Evolutionary conservation across 2,329 filamentous ascomycete species (phyloP).

Genomic region (Gaeumannomyces sp.): DNA sequence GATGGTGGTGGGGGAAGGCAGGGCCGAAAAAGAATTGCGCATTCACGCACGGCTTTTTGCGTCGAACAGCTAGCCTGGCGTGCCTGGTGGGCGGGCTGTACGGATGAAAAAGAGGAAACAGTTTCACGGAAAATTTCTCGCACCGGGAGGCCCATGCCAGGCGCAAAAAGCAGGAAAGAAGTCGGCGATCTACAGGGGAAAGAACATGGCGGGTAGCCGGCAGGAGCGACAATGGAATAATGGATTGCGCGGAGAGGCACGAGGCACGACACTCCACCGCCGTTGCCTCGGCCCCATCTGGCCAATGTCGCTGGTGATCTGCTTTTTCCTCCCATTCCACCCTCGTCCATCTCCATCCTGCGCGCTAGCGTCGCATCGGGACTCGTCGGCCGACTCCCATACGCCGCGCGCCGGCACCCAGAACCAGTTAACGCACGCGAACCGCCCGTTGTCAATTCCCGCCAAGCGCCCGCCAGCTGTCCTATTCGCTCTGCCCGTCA

Average conservation of each 20-base stretch:
- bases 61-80: no score
- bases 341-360: no score
- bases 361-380: not conserved
- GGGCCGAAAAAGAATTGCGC: not conserved
- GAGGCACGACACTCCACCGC: not conserved
- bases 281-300: not conserved
- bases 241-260: not conserved
- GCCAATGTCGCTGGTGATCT: not conserved
- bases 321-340: not conserved
- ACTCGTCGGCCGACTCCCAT: not conserved
- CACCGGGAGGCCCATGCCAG: no score
- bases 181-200: not conserved
- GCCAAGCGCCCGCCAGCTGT: not conserved
- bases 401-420: not conserved
- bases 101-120: not conserved
- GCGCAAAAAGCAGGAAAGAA: no score
- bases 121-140: no score
- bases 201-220: not conserved
- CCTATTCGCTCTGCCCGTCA: not conserved
- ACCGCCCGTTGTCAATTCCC: not conserved
- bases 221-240: not conserved
- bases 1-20: not conserved
- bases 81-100: no score
- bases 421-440: not conserved
- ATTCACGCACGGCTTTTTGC: no score